Evolutionary conservation across 768 basidiomycete genomes (phyloP), one percentile per base, ranked within the genome.

Genomic region (Phanerochaete sordida): DNA sequence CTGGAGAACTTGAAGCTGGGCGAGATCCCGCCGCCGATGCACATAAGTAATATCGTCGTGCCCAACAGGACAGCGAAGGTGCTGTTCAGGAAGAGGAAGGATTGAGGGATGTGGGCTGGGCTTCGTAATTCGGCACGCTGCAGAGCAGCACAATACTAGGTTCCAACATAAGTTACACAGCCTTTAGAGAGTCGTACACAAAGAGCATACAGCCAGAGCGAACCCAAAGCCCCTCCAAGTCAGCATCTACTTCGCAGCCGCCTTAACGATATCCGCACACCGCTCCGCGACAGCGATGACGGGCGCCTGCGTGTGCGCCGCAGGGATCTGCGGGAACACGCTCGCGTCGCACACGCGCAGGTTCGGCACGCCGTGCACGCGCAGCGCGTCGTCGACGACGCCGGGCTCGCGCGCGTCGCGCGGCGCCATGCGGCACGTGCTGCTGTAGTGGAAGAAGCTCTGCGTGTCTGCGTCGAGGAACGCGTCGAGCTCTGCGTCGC

Each of bases 341-440:
- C 60, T 61, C 23, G 67, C 56, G 23, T 64, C 63, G 39, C 61
- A 67, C 28, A 77, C 75, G 45, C 80, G 70, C 33, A 83, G 65
- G 58, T 77, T 77, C 27, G 56, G 52, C 13, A 77, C 71, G 19
- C 80, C 81, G 62, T 82, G 76, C 1, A 83, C 80, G 11, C 68
- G 64, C 28, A 79, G 64, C 33, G 74, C 66, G 31, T 72, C 69
- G 63, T 79, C 77, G 54, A 83, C 78, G 6, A 81, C 80, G 43
- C 81, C 81, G 19, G 24, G 26, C 23, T 39, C 33, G 21, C n/a
- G 31, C 2, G 23, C 53, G 16, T 54, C 53, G 35, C 7, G 53
- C 19, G 39, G 11, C 8, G 21, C 59, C 77, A 83, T 80, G 1
- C 76, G 66, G 53, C 74, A 75, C 6, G 79, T 77, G 16, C 78